phyloP scores from a whole-genome alignment of 2,329 filamentous ascomycete species.

The Trichoderma endophyticum region DNA sequence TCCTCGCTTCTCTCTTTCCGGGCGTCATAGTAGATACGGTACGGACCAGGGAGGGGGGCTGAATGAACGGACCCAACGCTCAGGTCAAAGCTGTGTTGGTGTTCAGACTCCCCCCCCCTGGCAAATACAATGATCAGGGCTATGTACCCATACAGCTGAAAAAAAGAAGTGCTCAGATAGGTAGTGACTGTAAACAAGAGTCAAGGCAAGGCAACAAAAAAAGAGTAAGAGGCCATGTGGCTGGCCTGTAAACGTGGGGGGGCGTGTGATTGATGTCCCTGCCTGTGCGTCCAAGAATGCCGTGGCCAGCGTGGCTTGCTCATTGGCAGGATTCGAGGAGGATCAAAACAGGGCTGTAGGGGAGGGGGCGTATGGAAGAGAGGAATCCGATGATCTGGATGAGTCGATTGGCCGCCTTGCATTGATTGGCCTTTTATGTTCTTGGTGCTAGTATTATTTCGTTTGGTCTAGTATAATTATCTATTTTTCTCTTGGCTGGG shows the following conservation, averaged over 20 bases:
- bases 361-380: background rate
- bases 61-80: background rate
- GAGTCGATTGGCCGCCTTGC: conserved; percentile 11
- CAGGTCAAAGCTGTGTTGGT: background rate
- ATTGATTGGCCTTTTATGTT: background rate
- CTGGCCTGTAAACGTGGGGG: background rate
- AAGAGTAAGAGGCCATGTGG: background rate
- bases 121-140: background rate
- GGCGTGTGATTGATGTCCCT: background rate
- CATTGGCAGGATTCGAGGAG: background rate
- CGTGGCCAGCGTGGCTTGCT: background rate
- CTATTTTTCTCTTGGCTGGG: background rate
- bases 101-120: background rate
- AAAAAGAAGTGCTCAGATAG: background rate
- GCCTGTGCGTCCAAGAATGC: background rate
- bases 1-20: background rate
- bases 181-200: background rate
- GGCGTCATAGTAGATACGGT: background rate
- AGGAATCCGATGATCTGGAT: conserved; percentile 8
- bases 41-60: background rate
- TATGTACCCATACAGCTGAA: background rate
- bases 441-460: background rate
- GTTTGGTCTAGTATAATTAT: background rate
- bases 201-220: background rate
- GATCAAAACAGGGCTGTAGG: background rate